These are phyloP conservation scores for Aschersonia sp. DNA, from an alignment of 2,329 filamentous ascomycete genomes.

Conservation along the genomic window DNA sequence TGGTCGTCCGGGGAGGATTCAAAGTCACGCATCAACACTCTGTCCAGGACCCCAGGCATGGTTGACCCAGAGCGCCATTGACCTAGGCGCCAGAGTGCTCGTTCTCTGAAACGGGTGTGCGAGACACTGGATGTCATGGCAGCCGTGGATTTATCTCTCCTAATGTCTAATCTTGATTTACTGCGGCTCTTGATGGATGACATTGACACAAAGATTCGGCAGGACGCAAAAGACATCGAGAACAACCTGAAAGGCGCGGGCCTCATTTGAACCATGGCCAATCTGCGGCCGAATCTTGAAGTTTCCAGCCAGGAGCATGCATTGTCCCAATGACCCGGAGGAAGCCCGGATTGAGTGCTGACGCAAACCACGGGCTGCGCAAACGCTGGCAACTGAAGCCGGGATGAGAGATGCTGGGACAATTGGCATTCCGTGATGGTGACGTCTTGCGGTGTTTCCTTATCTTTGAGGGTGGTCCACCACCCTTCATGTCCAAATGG, in stretches of 20 bases:
- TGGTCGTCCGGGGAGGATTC: too few relatives aligned
- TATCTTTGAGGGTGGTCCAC: constrained; percentile 31
- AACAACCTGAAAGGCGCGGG: constrained; percentile 14
- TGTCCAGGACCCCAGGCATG: too few relatives aligned
- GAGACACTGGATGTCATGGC: background rate
- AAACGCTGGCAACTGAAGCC: background rate
- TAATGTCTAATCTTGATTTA: background rate
- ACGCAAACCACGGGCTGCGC: background rate
- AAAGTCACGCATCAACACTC: too few relatives aligned
- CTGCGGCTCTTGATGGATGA: constrained; percentile 4
- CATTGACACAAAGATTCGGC: constrained; percentile 15
- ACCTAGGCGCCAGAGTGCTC: background rate
- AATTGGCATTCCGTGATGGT: background rate
- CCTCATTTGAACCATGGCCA: constrained; percentile 10
- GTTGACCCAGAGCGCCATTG: too few relatives aligned
- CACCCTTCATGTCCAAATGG: constrained; percentile 27
- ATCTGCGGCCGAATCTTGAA: background rate
- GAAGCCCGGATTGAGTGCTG: too few relatives aligned
- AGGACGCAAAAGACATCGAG: constrained; percentile 13
- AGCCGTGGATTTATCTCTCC: background rate
- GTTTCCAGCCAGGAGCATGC: background rate
- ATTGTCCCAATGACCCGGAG: too few relatives aligned
- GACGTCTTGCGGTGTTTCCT: constrained; percentile 17
- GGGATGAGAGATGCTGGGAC: background rate
- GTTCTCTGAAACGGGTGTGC: background rate